Conservation (phyloP, 164 flowering plant species). For the Brasenia schreberi region DNA sequence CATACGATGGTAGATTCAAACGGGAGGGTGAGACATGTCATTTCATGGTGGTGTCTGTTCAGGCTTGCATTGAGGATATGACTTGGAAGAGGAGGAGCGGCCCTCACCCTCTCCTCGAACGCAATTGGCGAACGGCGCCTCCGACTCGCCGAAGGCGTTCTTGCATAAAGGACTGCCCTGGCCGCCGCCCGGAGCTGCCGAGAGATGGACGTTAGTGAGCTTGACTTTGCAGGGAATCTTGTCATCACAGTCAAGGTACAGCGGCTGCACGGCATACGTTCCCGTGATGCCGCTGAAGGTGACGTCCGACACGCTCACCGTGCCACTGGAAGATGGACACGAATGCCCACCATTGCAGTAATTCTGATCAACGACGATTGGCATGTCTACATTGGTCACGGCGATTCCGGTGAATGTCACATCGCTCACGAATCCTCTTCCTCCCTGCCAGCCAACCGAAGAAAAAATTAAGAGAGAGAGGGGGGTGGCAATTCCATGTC, state of each 20-base stretch:
- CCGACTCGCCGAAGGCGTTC: conserved; percentile 55
- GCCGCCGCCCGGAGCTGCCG: conserved; percentile 16
- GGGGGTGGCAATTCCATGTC: too few species aligned
- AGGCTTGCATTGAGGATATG: too few species aligned
- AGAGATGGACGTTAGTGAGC: conserved; percentile 37
- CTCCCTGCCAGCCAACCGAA: conserved; percentile 32
- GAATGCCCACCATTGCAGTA: conserved; percentile 45
- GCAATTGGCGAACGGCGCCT: not conserved
- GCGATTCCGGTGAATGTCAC: conserved; percentile 60
- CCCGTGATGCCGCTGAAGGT: conserved; percentile 46
- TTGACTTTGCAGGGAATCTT: conserved; percentile 53
- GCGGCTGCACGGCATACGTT: conserved; percentile 46
- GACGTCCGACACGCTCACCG: conserved; percentile 55
- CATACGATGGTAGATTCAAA: too few species aligned
- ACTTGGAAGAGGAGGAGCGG: too few species aligned
- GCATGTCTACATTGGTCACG: conserved; percentile 49
- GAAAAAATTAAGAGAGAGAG: not conserved
- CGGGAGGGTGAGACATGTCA: too few species aligned
- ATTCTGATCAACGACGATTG: conserved; percentile 73
- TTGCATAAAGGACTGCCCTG: conserved; percentile 37
- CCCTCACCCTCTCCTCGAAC: not conserved
- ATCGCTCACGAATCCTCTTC: conserved; percentile 46
- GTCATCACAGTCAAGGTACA: conserved; percentile 62
- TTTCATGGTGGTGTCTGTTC: too few species aligned
- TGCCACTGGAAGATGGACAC: conserved; percentile 67